phyloP scores from a whole-genome alignment of 768 basidiomycete species.

The Agaricus subrufescens region DNA sequence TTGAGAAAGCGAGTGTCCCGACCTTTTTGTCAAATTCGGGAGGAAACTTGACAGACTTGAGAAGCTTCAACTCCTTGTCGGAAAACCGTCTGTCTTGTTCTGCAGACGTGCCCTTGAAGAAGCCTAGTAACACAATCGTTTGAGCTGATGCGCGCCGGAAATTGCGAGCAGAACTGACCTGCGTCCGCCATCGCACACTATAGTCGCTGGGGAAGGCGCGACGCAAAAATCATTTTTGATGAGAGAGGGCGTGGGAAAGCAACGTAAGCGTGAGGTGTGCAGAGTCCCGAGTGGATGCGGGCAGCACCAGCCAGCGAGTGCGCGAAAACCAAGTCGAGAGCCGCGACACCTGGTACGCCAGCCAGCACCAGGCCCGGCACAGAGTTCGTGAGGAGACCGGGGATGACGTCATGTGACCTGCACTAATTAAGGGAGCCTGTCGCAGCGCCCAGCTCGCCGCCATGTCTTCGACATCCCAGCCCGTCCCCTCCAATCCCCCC shows the following conservation, averaged over 20 bases:
- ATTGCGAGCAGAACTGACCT: slow-evolving; percentile 6
- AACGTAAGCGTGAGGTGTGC: not conserved
- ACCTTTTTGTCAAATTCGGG: slow-evolving; percentile 86
- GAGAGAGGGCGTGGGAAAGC: slow-evolving; percentile 5
- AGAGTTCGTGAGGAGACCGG: not conserved
- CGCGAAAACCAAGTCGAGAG: too few relatives aligned
- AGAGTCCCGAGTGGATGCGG: not conserved
- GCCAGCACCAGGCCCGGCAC: too few relatives aligned
- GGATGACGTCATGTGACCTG: not conserved
- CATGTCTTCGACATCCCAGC: slow-evolving; percentile 8
- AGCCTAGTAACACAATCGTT: slow-evolving; percentile 41
- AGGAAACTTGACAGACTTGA: slow-evolving; percentile 90
- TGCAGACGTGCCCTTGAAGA: slow-evolving; percentile 88
- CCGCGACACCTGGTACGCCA: too few relatives aligned
- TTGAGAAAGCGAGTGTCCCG: not conserved
- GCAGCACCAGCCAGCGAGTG: too few relatives aligned
- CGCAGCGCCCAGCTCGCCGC: not conserved
- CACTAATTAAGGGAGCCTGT: not conserved
- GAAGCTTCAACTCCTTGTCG: slow-evolving; percentile 89
- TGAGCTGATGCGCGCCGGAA: not conserved
- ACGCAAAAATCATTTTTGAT: not conserved
- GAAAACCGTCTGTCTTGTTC: slow-evolving; percentile 92
- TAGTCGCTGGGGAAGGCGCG: not conserved
- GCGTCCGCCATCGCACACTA: slow-evolving; percentile 13
- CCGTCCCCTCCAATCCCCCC: not conserved